Base-by-base conservation (phyloP, 2,329 filamentous ascomycete species). In the Leptodontidium sp. region DNA sequence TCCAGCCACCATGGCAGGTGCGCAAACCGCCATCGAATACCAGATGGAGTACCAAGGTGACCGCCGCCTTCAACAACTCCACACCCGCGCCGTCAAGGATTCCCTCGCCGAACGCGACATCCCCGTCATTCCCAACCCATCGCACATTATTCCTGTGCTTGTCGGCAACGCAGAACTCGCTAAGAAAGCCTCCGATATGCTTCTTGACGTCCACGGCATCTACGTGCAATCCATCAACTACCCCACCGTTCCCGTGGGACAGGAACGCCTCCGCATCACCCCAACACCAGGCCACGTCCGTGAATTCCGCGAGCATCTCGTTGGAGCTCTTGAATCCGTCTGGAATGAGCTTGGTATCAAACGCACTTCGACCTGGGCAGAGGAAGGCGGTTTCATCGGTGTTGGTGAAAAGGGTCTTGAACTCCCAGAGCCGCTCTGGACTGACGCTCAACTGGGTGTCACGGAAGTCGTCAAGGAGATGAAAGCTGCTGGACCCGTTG, bases 181-280 rank as follows among this genome's bases (percentile, higher is more conserved):
- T 69, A 98, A 96, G 85, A 86, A 91, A 75, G 96, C 96, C 8
- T 97, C 93, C 29, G 96, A 99, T 79, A 89, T 97, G 84, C 89
- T 99, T 26, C 87, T 99, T 15, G 90, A 92, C 74, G 91, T 97
- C 74, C 92, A 97, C 84, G 88, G 90, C 70, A 98, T 99, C 79
- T 99, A 99, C 79, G 96, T 99, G 32, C 96, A 99, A 83, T 94
- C 93, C 66, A 98, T 99, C 87, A 99, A 99, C 84, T 98, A 98
- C 82, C 96, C 96, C 1, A 99, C 96, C 63, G 96, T 99, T 2
- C 96, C 96, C 2, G 93, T 97, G 7, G 96, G 96, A n/a, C 94
- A 99, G 84, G 96, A 99, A 82, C 91, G 96, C 68, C 90, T 99
- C 67, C 92, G 96, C 74, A 93, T 99, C 80, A 99, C 96, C 1